Evolutionary conservation across 352 stramenopile genomes (phyloP).

Genomic region (Globisporangium mamillatum): DNA sequence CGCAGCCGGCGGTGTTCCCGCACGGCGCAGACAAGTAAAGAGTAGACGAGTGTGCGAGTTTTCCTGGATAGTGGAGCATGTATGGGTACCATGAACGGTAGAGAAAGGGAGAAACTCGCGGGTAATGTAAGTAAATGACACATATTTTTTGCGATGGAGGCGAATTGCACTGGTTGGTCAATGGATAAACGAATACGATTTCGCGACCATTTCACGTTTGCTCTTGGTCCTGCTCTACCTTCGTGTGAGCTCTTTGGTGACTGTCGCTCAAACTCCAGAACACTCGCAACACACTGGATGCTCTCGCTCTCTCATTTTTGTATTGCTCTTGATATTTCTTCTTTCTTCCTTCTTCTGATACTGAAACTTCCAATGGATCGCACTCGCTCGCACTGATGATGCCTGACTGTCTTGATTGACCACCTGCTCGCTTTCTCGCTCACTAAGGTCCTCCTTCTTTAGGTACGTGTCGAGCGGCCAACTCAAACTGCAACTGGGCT

Average conservation of each 20-base stretch:
- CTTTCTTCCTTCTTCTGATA: slow-evolving; percentile 7
- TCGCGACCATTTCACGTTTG: not conserved
- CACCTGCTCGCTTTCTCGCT: not conserved
- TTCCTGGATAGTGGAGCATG: too few relatives aligned
- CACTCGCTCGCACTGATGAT: not conserved
- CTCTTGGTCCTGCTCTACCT: not conserved
- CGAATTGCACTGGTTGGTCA: not conserved
- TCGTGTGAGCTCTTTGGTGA: not conserved
- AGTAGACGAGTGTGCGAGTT: not conserved
- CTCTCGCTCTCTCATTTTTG: not conserved
- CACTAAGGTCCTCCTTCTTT: not conserved
- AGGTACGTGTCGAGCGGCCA: not conserved
- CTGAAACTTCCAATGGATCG: not conserved
- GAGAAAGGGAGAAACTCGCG: not conserved
- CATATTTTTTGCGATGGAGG: not conserved
- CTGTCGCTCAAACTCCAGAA: not conserved
- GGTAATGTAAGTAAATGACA: not conserved
- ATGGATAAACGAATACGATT: slow-evolving; percentile 8
- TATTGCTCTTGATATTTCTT: slow-evolving; percentile 1
- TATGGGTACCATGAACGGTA: too few relatives aligned
- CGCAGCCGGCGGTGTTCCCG: slow-evolving; percentile 63
- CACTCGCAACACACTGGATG: not conserved
- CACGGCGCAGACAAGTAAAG: slow-evolving; percentile 5
- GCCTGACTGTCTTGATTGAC: not conserved
- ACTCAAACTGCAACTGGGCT: not conserved